Percentiles rank a stretch among this genome's conserved stretches.
Evolutionary conservation across 148 eudicot species (phyloP).

Genomic region (Fallopia convolvulus): DNA sequence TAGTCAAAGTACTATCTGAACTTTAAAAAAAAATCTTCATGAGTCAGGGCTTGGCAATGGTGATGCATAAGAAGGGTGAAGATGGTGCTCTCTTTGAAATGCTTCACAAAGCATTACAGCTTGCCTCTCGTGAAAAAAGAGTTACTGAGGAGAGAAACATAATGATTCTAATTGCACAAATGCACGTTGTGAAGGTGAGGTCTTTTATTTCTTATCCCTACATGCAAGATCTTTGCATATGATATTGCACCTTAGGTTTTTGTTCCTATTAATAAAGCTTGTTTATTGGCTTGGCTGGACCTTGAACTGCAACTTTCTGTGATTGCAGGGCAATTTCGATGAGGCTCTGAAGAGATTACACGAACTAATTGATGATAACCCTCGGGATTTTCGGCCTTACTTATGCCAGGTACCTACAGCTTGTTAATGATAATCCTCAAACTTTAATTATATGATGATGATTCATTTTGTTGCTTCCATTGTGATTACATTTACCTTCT

Average conservation of each 20-base stretch:
- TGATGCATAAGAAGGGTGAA: constrained; percentile 92
- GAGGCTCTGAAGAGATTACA: constrained; percentile 59
- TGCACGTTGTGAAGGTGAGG: constrained; percentile 75
- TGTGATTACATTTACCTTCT: not conserved
- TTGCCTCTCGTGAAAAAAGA: constrained; percentile 52
- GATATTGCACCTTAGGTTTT: constrained; percentile 3
- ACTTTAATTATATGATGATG: not conserved
- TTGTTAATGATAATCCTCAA: not conserved
- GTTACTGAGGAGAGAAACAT: constrained; percentile 84
- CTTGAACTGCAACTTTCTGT: not conserved
- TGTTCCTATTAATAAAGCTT: not conserved
- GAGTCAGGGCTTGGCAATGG: constrained; percentile 92
- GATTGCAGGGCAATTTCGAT: constrained; percentile 73
- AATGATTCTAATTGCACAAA: constrained; percentile 78
- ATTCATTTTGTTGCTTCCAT: not conserved
- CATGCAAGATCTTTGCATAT: not conserved
- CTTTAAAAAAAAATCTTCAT: not conserved
- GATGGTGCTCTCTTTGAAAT: constrained; percentile 78
- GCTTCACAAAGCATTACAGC: constrained; percentile 57
- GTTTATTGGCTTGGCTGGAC: not conserved
- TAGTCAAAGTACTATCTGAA: not conserved
- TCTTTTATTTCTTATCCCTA: not conserved
- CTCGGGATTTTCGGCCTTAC: constrained; percentile 93
- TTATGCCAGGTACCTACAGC: constrained; percentile 64
- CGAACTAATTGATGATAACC: constrained; percentile 60